These are phyloP conservation scores for Endoconidiophora polonica DNA, from an alignment of 2,329 filamentous ascomycete species.

Conservation along the genomic window DNA sequence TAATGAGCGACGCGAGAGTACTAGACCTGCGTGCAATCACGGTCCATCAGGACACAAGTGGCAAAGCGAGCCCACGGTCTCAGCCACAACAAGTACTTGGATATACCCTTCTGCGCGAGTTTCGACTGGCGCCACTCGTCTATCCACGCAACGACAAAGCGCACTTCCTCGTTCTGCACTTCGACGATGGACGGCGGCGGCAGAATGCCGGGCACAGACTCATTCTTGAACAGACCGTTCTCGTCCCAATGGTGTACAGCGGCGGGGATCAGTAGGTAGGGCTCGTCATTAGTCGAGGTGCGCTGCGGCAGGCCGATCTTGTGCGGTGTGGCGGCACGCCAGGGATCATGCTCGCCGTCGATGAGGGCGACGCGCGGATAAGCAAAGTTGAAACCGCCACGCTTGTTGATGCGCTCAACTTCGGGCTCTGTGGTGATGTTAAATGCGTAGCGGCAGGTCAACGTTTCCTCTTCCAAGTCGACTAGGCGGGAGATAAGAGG, in stretches of 20 bases:
- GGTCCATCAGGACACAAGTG: too few species aligned
- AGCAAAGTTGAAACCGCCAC: conserved; percentile 55
- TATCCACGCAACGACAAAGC: conserved; percentile 33
- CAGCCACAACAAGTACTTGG: background rate
- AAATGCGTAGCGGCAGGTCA: conserved; percentile 51
- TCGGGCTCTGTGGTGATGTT: conserved; percentile 49
- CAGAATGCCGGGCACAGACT: conserved; percentile 35
- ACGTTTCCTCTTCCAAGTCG: conserved; percentile 42
- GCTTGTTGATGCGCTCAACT: conserved; percentile 53
- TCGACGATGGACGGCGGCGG: conserved; percentile 42
- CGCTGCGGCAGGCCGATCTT: conserved; percentile 42
- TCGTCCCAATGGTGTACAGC: conserved; percentile 74
- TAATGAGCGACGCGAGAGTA: too few species aligned
- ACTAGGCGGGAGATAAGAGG: conserved; percentile 58
- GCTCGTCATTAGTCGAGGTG: conserved; percentile 44
- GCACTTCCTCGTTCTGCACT: conserved; percentile 38
- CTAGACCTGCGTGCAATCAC: too few species aligned
- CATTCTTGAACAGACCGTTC: conserved; percentile 47
- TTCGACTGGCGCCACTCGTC: conserved; percentile 32
- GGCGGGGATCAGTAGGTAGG: conserved; percentile 55
- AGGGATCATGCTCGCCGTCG: conserved; percentile 65
- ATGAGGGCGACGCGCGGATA: conserved; percentile 63
- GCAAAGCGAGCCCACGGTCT: too few species aligned
- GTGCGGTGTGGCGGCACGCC: conserved; percentile 58
- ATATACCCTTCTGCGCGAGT: conserved; percentile 11